Percentiles rank a stretch among this genome's conserved stretches.
Evolutionary conservation across 495 filamentous ascomycete genomes (phyloP).

Genomic region (Chaetomium tenue): DNA sequence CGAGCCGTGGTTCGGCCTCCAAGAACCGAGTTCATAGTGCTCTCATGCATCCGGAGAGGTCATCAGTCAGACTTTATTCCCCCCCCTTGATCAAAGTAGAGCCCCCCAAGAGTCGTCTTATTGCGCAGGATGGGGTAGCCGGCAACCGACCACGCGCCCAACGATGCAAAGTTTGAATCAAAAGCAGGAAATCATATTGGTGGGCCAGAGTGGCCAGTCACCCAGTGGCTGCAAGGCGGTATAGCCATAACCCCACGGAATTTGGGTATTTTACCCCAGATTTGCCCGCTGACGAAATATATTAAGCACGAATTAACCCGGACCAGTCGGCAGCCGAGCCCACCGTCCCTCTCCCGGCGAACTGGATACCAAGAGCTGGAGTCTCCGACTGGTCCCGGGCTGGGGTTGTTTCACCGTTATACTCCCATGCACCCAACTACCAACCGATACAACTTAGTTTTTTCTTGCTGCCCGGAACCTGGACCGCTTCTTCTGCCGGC

Average conservation of each 20-base stretch:
- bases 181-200: conserved; percentile 8
- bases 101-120: not conserved
- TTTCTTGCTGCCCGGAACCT: not conserved
- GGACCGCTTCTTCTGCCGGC: conserved; percentile 9
- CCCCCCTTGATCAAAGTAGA: too few relatives aligned
- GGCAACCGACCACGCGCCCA: not conserved
- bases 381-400: conserved; percentile 3
- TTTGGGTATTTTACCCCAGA: conserved; percentile 34
- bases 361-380: conserved; percentile 25
- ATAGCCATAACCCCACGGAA: conserved; percentile 4
- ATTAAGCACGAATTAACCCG: conserved; percentile 26
- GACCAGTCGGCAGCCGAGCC: conserved; percentile 39
- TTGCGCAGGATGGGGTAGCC: conserved; percentile 2
- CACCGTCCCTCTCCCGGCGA: conserved; percentile 22
- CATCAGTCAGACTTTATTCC: not conserved
- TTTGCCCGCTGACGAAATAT: conserved; percentile 29
- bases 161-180: conserved; percentile 8
- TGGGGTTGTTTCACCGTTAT: conserved; percentile 16
- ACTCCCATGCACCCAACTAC: not conserved
- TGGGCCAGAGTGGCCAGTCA: too few relatives aligned
- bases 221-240: not conserved
- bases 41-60: not conserved
- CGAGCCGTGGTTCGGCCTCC: not conserved
- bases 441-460: not conserved
- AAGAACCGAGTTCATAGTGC: not conserved